Evolutionary conservation across 257 asterid species (phyloP), one percentile per base, ranked within the genome.

Genomic region (Misopates orontium): DNA sequence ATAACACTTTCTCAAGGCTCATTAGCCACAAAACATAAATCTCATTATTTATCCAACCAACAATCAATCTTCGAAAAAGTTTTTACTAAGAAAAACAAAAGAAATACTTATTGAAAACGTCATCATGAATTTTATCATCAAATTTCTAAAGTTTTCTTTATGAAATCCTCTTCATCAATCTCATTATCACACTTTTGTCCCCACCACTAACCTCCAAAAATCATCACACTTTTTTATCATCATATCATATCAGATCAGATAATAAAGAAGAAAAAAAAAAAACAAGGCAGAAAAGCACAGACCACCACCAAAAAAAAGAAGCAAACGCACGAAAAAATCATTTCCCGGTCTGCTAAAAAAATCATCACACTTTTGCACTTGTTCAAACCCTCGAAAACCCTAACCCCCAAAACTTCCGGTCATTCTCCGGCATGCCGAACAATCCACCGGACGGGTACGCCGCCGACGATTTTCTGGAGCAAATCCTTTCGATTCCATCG

Each of bases 391-490:
- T 75, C 67, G 36, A 67, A n/a, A 70, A 62, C 78, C 78, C 75
- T 63, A 57, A 50, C 9, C 80, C 83, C 75, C 77, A 41, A 70
- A 59, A 10, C 31, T 51, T 59, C 61, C 51, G 42, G 17, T 11
- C 19, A 21, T 31, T 45, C 66, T 48, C 83, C 68, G 71, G 64
- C 73, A 87, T 87, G 93, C 73, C 91, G 42, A 14, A 73, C 0
- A 82, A 85, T 57, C 89, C 82, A 19, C 83, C 85, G 51, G 94
- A 87, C 51, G 87, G 84, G 3, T 87, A 79, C 74, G 48, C 84
- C 53, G 71, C 86, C 18, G 95, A 86, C 57, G 95, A 89, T 62
- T 89, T 89, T 80, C 82, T 89, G 52, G 95, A 89, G 82, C 97
- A 89, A 73, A 89, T 89, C 66, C 89, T 89, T 11, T 79, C 85